These are phyloP conservation scores for Xylaria curta DNA, from an alignment of 495 filamentous ascomycete species.

Conservation along the genomic window DNA sequence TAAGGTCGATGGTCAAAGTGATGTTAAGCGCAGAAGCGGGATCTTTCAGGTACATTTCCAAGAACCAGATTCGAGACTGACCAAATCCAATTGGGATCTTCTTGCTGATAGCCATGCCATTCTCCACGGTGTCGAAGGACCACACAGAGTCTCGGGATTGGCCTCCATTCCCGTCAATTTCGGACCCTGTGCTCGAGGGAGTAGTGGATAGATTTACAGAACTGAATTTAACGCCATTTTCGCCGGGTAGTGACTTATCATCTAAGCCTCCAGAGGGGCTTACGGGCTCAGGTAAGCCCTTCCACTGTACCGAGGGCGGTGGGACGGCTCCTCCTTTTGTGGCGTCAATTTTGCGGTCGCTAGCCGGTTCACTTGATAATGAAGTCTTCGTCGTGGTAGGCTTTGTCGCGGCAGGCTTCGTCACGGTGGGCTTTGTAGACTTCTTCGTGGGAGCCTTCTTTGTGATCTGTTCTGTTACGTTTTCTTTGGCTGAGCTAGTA, in stretches of 20 bases:
- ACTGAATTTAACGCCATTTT: not conserved
- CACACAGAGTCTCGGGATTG: not conserved
- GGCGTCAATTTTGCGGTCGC: not conserved
- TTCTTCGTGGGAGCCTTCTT: not conserved
- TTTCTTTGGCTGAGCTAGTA: not conserved
- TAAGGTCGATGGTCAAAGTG: constrained; percentile 32
- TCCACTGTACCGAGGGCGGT: not conserved
- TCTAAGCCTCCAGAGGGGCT: not conserved
- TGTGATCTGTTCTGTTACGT: not conserved
- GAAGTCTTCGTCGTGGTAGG: not conserved
- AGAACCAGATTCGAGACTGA: constrained; percentile 58
- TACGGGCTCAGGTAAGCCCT: not conserved
- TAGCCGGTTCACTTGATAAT: not conserved
- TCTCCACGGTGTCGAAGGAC: not conserved
- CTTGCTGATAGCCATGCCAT: not conserved
- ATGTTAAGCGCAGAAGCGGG: constrained; percentile 45
- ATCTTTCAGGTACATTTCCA: constrained; percentile 42
- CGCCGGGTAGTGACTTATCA: not conserved
- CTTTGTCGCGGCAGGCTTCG: not conserved
- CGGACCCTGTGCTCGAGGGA: not conserved
- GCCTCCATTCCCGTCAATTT: not conserved
- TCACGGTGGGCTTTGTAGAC: not conserved
- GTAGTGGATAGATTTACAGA: not conserved
- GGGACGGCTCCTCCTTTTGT: not conserved
- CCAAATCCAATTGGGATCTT: constrained; percentile 35